A percentile compares a stretch with the other conserved stretches of the same genome.
Conservation (phyloP, 805 yeast species). For the Candida quercuum region DNA sequence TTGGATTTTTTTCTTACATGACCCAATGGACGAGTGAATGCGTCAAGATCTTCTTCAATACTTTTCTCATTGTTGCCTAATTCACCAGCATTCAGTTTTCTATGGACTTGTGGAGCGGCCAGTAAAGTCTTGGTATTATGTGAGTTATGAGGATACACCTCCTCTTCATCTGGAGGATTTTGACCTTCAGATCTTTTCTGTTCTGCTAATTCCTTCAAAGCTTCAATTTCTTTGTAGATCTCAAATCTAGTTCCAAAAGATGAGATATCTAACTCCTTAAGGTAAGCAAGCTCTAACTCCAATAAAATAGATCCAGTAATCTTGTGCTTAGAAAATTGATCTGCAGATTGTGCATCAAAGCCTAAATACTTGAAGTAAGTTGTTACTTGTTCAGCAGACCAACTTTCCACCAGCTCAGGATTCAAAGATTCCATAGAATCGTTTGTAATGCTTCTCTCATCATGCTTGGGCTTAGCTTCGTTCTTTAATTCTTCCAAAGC, state of each 20-base stretch:
- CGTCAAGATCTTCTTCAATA: constrained; percentile 13
- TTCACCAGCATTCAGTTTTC: not conserved
- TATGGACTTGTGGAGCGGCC: constrained; percentile 10
- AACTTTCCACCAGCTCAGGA: constrained; percentile 45
- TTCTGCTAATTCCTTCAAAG: constrained; percentile 32
- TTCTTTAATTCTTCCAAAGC: constrained; percentile 59
- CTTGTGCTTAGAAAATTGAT: constrained; percentile 79
- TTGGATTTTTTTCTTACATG: constrained; percentile 47
- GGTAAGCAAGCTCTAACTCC: constrained; percentile 77
- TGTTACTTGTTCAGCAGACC: constrained; percentile 88
- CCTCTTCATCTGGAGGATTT: constrained; percentile 8
- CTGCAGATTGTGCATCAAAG: constrained; percentile 69
- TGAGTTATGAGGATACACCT: constrained; percentile 5
- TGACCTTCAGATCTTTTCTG: not conserved
- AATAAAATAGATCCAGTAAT: constrained; percentile 83
- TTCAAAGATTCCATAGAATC: constrained; percentile 31
- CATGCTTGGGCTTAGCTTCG: constrained; percentile 19
- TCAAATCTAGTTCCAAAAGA: constrained; percentile 96
- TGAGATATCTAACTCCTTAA: constrained; percentile 86
- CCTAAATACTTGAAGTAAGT: constrained; percentile 69
- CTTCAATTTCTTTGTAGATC: constrained; percentile 82
- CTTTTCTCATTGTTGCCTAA: not conserved
- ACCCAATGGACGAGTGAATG: constrained; percentile 22
- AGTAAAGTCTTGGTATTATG: constrained; percentile 3
- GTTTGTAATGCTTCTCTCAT: constrained; percentile 6